Conservation (phyloP, 345 rosid genomes). For the Bruguiera parviflora region DNA sequence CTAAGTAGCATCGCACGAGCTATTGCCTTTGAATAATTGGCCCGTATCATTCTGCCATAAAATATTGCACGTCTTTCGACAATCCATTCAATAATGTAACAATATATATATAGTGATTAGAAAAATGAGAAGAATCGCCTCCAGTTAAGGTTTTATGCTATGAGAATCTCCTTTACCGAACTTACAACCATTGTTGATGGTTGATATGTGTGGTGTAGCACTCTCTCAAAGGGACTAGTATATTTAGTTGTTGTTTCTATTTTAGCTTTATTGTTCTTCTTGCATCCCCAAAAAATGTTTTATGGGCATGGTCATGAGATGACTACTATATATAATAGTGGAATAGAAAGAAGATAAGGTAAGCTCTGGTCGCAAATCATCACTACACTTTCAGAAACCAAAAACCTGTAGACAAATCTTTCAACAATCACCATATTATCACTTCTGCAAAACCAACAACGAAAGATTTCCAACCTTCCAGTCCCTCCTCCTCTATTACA, state of each 20-base stretch:
- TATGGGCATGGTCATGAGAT: conserved; percentile 11
- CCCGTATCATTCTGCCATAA: neutral
- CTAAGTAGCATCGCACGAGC: too few species aligned
- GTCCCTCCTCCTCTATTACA: neutral
- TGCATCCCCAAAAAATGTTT: neutral
- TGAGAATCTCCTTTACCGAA: too few species aligned
- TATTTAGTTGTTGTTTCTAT: too few species aligned
- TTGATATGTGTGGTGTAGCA: too few species aligned
- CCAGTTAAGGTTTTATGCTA: conserved; percentile 6
- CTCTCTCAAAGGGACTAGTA: too few species aligned
- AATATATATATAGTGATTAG: neutral
- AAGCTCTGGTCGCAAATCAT: conserved; percentile 15
- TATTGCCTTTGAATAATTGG: too few species aligned
- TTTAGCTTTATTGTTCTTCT: too few species aligned
- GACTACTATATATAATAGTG: neutral
- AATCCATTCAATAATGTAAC: conserved; percentile 2
- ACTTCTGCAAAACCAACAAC: conserved; percentile 21
- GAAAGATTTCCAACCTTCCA: conserved; percentile 8
- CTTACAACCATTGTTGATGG: too few species aligned
- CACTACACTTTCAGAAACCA: conserved; percentile 11
- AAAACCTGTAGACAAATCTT: conserved; percentile 15
- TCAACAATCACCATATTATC: conserved; percentile 20
- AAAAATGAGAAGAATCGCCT: conserved; percentile 21
- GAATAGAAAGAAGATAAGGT: conserved; percentile 12
- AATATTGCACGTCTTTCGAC: neutral